Conservation (phyloP, 208 protist genomes). For the Wallacemonas rigidus region DNA sequence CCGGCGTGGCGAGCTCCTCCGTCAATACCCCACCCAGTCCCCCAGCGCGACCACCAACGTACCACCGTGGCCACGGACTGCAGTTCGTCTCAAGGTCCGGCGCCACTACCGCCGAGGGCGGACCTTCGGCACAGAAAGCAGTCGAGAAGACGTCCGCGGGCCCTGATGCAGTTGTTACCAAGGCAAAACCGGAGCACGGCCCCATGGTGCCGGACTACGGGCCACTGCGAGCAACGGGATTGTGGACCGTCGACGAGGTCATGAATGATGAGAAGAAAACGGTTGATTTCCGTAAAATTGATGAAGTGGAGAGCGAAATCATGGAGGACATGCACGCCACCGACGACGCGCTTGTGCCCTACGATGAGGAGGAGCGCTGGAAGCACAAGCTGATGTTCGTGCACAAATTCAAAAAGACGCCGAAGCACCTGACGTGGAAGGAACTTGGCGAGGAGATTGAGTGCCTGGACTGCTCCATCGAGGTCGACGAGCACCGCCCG, state of each 20-base stretch:
- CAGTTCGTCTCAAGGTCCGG: neutral
- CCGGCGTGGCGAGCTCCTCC: conserved; percentile 28
- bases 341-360: conserved; percentile 71
- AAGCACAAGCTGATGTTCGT: conserved; percentile 91
- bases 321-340: conserved; percentile 54
- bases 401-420: conserved; percentile 85
- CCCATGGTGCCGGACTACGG: conserved; percentile 77
- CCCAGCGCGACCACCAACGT: neutral
- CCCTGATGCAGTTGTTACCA: conserved; percentile 16
- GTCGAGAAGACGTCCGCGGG: conserved; percentile 13
- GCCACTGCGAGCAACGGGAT: conserved; percentile 68
- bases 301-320: conserved; percentile 87
- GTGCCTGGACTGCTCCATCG: conserved; percentile 88
- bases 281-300: conserved; percentile 86
- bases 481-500: conserved; percentile 84
- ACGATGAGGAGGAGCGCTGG: conserved; percentile 82
- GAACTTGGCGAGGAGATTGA: conserved; percentile 89
- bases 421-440: conserved; percentile 88
- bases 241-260: conserved; percentile 84
- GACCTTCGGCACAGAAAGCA: neutral
- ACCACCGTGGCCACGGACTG: neutral
- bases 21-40: neutral
- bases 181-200: conserved; percentile 44
- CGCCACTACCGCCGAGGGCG: neutral
- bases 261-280: conserved; percentile 66